Evolutionary conservation across 192 early-diverging fungal species (phyloP), one percentile per base, ranked within the genome.

Genomic region (Oehlia diaphana): DNA sequence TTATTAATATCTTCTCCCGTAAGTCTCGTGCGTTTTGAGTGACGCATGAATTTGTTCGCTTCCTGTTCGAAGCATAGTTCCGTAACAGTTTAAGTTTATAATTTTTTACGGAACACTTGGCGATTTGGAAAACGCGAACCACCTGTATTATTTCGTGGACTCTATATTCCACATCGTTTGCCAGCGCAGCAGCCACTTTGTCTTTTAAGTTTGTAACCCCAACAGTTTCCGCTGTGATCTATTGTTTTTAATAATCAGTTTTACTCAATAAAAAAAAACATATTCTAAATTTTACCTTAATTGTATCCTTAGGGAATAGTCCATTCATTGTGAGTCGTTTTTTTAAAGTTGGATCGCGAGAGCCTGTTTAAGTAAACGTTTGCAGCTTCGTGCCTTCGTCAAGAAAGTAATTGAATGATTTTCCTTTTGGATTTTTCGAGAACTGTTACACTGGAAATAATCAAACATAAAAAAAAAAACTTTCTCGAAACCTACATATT

Each of bases 11-110:
- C 97, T 37, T 94, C 90, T 0, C 95, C 89, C 0, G 86, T 88
- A 44, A 99, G 82, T 80, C 91, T 93, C 39, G 92, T 90, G 68
- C 97, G 88, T 81, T 94, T 93, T 8, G 94, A 92, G 77, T 98
- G 98, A 47, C 93, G 91, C 98, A 99, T 99, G 82, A 98, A 98
- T 87, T 99, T 99, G 79, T 86, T 88, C 1, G 96, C 95, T 82
- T 99, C 97, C 90, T 95, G 83, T 28, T 23, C 28, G 70, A 31
- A 71, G 63, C 28, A 26, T 35, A 35, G n/a, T 58, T 61, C 23
- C 53, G 62, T 63, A 58, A 33, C 31, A 31, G 72, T 72, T 74
- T 37, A 42, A 80, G 62, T 28, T 69, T 63, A 28, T 31, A 53
- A 68, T 49, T 64, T 21, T 35, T 39, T 28, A 4, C 7, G 58